These are phyloP conservation scores for Jasminum sambac DNA, from an alignment of 257 asterid genomes.

Conservation along the genomic window DNA sequence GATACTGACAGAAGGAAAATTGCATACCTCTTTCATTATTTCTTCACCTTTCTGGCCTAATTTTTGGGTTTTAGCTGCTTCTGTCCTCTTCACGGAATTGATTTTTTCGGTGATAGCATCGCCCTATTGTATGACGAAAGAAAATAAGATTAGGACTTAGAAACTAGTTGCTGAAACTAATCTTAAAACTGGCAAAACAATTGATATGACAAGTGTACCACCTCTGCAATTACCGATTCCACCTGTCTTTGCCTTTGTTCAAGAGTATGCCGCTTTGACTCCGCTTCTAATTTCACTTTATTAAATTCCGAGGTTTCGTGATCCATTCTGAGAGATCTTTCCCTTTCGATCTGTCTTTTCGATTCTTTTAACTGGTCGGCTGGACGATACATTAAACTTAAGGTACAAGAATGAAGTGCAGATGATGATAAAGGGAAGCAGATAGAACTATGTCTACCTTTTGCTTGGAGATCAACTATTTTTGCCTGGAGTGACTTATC, in stretches of 20 bases:
- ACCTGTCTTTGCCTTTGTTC: conserved; percentile 56
- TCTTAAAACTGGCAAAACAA: conserved; percentile 6
- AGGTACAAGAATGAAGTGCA: conserved; percentile 16
- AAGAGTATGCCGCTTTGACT: conserved; percentile 52
- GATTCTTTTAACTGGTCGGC: conserved; percentile 60
- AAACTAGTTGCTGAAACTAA: conserved; percentile 6
- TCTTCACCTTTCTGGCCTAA: conserved; percentile 55
- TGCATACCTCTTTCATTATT: conserved; percentile 56
- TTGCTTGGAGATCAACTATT: conserved; percentile 59
- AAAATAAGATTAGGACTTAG: conserved; percentile 18
- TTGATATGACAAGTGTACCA: conserved; percentile 24
- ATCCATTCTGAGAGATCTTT: conserved; percentile 44
- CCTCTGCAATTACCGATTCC: conserved; percentile 71
- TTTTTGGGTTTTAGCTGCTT: conserved; percentile 55
- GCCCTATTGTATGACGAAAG: conserved; percentile 39
- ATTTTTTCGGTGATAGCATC: conserved; percentile 45
- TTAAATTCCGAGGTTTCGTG: conserved; percentile 57
- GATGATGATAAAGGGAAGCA: conserved; percentile 21
- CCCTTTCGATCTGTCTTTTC: conserved; percentile 60
- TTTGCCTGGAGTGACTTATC: conserved; percentile 73
- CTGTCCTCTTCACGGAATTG: conserved; percentile 51
- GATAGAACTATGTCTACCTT: conserved; percentile 42
- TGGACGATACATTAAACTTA: conserved; percentile 30
- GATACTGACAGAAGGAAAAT: not conserved
- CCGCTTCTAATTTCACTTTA: conserved; percentile 61